phyloP scores from a whole-genome alignment of 2,329 filamentous ascomycete genomes.

The Penicillium fuscoglaucum region DNA sequence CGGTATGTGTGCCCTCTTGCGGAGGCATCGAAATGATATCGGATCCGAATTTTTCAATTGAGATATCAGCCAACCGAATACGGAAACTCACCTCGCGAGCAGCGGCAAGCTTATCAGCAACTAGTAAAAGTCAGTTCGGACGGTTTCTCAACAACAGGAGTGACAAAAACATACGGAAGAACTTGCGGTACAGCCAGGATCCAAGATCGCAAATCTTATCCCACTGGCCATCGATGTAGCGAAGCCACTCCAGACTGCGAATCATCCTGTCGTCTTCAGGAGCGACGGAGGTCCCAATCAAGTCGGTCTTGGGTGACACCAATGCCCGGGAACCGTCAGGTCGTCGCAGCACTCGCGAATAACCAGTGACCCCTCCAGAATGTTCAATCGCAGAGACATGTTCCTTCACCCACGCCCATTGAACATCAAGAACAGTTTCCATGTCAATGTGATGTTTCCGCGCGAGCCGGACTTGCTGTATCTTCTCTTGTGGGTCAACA shows the following conservation, averaged over 20 bases:
- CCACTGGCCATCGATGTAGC: slow-evolving; percentile 72
- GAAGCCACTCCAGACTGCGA: slow-evolving; percentile 79
- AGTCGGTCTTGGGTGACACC: slow-evolving; percentile 66
- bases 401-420: slow-evolving; percentile 53
- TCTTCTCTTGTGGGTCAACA: slow-evolving; percentile 63
- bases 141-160: slow-evolving; percentile 14
- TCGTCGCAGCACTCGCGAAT: slow-evolving; percentile 53
- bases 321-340: slow-evolving; percentile 53
- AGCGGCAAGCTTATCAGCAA: slow-evolving; percentile 50
- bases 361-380: slow-evolving; percentile 30
- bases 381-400: slow-evolving; percentile 38
- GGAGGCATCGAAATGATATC: slow-evolving; percentile 31
- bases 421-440: slow-evolving; percentile 69
- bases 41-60: slow-evolving; percentile 42
- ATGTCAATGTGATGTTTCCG: slow-evolving; percentile 71
- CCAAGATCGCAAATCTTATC: slow-evolving; percentile 67
- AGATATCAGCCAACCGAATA: slow-evolving; percentile 53
- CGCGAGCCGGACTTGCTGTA: slow-evolving; percentile 72
- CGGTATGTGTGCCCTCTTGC: slow-evolving; percentile 28
- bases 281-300: slow-evolving; percentile 64
- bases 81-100: slow-evolving; percentile 55
- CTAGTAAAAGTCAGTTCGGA: slow-evolving; percentile 22
- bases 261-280: slow-evolving; percentile 71
- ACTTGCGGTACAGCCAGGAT: slow-evolving; percentile 74
- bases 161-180: slow-evolving; percentile 68